Base-by-base conservation (phyloP, 108 stramenopile species). In the Fragilariopsis cylindrus region DNA sequence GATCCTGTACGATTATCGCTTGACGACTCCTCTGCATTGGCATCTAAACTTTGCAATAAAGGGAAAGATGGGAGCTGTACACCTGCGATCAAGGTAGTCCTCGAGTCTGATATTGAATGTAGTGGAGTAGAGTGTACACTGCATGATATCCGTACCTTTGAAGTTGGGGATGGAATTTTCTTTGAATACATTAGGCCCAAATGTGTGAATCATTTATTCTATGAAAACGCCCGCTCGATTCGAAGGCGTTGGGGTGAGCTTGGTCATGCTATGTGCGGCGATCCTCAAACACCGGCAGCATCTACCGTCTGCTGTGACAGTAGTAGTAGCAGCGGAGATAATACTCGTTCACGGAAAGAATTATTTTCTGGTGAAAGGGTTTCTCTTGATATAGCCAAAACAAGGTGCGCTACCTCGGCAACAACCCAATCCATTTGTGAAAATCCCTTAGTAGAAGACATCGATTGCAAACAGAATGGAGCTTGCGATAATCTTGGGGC, bases 151-250 rank as follows among this genome's bases (percentile, higher is more conserved):
- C 78, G 89, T 42, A 76, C 84, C 8, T 80, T 93, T 4, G 49
- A 86, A 70, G 84, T 89, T 0, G 58, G 21, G n/a, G 72, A 60
- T 7, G 83, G 79, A 13, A 70, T 87, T 9, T 74, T 77, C 69
- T 92, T 81, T 57, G 91, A 92, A 71, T 92, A 86, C 74, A 72
- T 88, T 16, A 75, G 78, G 8, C 78, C 81, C 11, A 74, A 86
- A 5, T 90, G 89, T 82, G 87, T 89, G 3, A 64, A 89, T 9
- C 85, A 84, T 54, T 78, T 72, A 12, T 90, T 90, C 60, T 88
- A 74, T 48, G 64, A 62, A 16, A 76, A 87, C 66, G 86, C 85
- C 5, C 78, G 82, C 63, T 82, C 73, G 45, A 75, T 89, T 6
- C 58, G 83, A 5, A 47, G 68, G 12, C 50, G 57, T 57, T 50